Evolutionary conservation across 1,284 basidiomycete species (phyloP).

Genomic region (Austroboletus rostrupii): DNA sequence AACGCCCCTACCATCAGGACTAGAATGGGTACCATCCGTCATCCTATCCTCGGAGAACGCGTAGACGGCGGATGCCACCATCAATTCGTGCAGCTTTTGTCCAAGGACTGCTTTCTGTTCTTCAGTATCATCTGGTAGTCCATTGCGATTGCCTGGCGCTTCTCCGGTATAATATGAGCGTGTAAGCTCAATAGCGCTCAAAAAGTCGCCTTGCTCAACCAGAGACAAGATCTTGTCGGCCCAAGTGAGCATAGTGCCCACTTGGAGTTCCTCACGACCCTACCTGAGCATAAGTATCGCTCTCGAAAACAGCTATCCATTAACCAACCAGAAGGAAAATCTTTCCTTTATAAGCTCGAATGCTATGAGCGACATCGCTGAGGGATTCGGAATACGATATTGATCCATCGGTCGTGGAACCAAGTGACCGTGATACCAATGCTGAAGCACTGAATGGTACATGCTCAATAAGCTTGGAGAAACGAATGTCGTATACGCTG

Average conservation of each 20-base stretch:
- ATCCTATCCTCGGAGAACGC: constrained; percentile 94
- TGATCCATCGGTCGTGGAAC: constrained; percentile 44
- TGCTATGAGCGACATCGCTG: constrained; percentile 64
- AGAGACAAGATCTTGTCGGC: constrained; percentile 86
- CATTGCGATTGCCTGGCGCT: constrained; percentile 84
- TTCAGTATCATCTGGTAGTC: constrained; percentile 67
- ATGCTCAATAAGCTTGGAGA: constrained; percentile 53
- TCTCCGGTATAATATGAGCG: constrained; percentile 82
- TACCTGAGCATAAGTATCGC: constrained; percentile 27
- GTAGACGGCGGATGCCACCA: constrained; percentile 85
- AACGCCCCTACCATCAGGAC: constrained; percentile 83
- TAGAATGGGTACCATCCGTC: constrained; percentile 82
- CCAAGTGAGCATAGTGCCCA: constrained; percentile 91
- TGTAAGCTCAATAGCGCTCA: constrained; percentile 86
- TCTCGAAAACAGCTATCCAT: not conserved
- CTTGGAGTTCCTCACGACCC: constrained; percentile 69
- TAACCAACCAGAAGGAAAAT: constrained; percentile 81
- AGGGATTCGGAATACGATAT: constrained; percentile 48
- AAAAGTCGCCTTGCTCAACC: constrained; percentile 85
- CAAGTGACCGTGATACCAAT: constrained; percentile 52
- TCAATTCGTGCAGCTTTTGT: constrained; percentile 75
- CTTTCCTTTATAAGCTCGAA: constrained; percentile 85
- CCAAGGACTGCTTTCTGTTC: constrained; percentile 68
- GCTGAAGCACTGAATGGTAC: constrained; percentile 53
- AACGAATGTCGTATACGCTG: constrained; percentile 67